Evolutionary conservation across 805 yeast genomes (phyloP).

Genomic region (Candida hispaniensis): DNA sequence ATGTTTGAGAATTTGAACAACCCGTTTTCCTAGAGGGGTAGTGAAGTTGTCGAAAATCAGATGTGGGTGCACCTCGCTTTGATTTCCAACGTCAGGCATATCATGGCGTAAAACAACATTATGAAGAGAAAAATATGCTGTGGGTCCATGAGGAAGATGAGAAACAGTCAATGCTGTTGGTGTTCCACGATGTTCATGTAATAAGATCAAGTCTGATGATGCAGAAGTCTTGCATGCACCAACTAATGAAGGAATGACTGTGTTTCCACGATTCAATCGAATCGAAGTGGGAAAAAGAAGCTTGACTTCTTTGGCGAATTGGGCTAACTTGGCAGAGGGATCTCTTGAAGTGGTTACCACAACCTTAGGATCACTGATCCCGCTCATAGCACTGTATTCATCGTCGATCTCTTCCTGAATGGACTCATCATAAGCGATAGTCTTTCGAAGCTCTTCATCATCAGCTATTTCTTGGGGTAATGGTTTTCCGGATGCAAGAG

Average conservation of each 20-base stretch:
- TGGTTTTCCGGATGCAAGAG: constrained; percentile 85
- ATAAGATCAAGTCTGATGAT: constrained; percentile 69
- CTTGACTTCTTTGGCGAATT: constrained; percentile 87
- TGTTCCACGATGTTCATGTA: constrained; percentile 97
- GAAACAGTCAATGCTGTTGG: constrained; percentile 88
- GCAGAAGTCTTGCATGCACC: constrained; percentile 72
- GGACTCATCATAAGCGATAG: constrained; percentile 80
- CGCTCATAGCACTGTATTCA: constrained; percentile 80
- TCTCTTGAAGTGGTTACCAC: constrained; percentile 90
- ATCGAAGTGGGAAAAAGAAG: constrained; percentile 82
- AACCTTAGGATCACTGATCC: constrained; percentile 80
- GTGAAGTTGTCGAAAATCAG: constrained; percentile 84
- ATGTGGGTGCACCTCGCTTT: constrained; percentile 89
- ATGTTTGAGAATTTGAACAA: constrained; percentile 70
- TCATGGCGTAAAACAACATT: constrained; percentile 94
- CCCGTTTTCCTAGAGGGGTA: constrained; percentile 71
- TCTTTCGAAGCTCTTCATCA: constrained; percentile 67
- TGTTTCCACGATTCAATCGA: constrained; percentile 86
- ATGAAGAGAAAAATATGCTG: constrained; percentile 86
- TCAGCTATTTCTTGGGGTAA: constrained; percentile 85
- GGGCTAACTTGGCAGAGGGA: constrained; percentile 75
- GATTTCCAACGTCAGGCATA: constrained; percentile 71
- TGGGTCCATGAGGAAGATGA: constrained; percentile 98
- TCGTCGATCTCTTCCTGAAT: constrained; percentile 64
- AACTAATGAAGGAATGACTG: constrained; percentile 73